Evolutionary conservation across 148 eudicot genomes (phyloP), one percentile per base, ranked within the genome.

Genomic region (Mesembryanthemum crystallinum): DNA sequence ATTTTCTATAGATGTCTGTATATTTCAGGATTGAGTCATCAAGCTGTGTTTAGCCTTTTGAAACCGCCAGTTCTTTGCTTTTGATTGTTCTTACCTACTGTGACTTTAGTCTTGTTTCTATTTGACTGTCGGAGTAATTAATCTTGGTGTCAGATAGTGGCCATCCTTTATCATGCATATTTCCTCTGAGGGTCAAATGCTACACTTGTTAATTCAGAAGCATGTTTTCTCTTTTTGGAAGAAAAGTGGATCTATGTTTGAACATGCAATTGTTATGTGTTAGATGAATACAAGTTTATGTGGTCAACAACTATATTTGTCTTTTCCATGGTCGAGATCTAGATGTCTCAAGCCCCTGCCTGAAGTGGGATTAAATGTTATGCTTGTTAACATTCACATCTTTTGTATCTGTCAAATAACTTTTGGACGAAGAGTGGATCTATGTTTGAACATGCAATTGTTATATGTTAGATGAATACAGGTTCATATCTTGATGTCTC

Each of bases 401-500:
- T 52, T 49, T 11, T 75, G 14, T 70, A 25, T 20, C n/a, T n/a
- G n/a, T n/a, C n/a, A n/a, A n/a, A n/a, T n/a, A n/a, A n/a, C n/a
- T 42, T 35, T 15, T 8, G 49, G 9, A 45, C 7, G 14, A 45
- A 45, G 9, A 45, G 49, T 45, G 14, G 49, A 45, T 12, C 14
- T 45, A 0, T 8, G 11, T 10, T 45, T 45, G 49, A 45, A 8
- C 49, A 45, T 33, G 39, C 37, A 5, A 25, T n/a, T 39, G 49
- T 8, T 39, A 21, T 14, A 35, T 27, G 39, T 42, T 68, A 49
- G 39, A 49, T 17, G 30, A 79, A 68, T 25, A 25, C 32, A 12
- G 42, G 76, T 57, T 59, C 70, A 61, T 61, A n/a, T n/a, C 49
- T 61, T 39, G 39, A 60, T 73, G 67, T 57, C 61, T 21, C 61